Conservation (phyloP, 371 early-diverging fungal genomes). For the Rhizomucor pusillus region DNA sequence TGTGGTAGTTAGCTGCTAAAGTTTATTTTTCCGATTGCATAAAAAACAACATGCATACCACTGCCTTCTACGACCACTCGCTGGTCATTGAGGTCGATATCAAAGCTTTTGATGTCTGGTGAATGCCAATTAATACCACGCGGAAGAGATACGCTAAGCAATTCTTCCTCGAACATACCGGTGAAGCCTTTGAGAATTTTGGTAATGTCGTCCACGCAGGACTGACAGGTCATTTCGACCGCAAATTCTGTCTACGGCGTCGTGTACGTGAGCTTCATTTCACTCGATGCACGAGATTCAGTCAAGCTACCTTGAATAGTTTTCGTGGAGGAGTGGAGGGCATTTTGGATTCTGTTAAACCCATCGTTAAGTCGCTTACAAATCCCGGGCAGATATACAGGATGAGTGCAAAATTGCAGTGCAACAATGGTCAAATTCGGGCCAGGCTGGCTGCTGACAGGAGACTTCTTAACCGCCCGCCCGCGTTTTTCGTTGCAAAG, state of each 20-base stretch:
- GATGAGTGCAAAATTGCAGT: background rate
- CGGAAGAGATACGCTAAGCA: background rate
- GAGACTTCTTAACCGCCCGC: too few species aligned
- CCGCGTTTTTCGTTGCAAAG: background rate
- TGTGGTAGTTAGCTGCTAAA: too few species aligned
- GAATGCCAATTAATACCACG: background rate
- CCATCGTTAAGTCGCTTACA: conserved; percentile 8
- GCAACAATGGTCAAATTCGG: too few species aligned
- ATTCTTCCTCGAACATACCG: conserved; percentile 29
- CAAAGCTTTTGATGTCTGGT: conserved; percentile 48
- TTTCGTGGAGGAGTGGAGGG: conserved; percentile 9
- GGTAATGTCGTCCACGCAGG: conserved; percentile 67
- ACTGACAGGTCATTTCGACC: conserved; percentile 80
- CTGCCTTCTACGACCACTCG: conserved; percentile 63
- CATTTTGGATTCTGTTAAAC: conserved; percentile 10
- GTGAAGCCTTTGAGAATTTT: conserved; percentile 52
- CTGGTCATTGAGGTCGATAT: conserved; percentile 57
- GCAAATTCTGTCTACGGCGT: conserved; percentile 68
- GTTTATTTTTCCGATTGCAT: conserved; percentile 1
- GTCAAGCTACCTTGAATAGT: conserved; percentile 11
- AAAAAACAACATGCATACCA: conserved; percentile 39
- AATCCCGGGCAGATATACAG: background rate
- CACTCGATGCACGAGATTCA: background rate
- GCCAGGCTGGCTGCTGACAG: too few species aligned
- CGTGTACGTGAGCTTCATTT: background rate